Evolutionary conservation across 768 basidiomycete species (phyloP), one percentile per base, ranked within the genome.

Genomic region (Lactarius hengduanensis): DNA sequence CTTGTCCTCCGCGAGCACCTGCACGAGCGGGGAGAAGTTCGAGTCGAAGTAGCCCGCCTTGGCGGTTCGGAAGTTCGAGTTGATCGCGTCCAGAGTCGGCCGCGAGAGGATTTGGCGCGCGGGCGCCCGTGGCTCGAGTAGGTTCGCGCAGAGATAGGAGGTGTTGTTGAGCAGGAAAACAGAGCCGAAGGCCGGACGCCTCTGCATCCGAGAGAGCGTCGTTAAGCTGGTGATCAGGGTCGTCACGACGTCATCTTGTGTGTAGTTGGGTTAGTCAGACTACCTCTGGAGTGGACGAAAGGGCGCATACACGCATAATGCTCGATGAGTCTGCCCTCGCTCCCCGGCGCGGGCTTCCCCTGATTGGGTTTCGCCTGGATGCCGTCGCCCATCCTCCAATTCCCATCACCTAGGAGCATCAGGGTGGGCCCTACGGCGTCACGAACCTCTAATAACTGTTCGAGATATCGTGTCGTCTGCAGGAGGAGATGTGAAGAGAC

Each of bases 331-430:
- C 81, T 77, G 45, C 76, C 77, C 71, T 88, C 86, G 63, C 86
- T 87, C 11, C 80, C 80, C 36, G 86, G 87, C 4, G 78, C 79
- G 1, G 77, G 69, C 62, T 84, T 83, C 20, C 61, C 68, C 43
- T 61, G 57, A 8, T 75, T 68, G 2, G 73, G 74, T 70, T 84
- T 85, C 7, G 89, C 85, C 70, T 82, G 81, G 26, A 90, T 81
- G 6, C 91, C 91, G 67, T 91, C 91, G 4, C 92, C 92, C 92
- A 94, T 94, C 76, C 86, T 91, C 92, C 92, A 94, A 70, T 94
- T 94, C 11, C 92, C 92, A 66, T 94, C 92, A 0, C 92, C 92
- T 0, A 94, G 82, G 2, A 86, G 83, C 47, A 85, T 74, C 43
- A 94, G 77, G 0, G 87, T 86, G 1, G 89, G 79, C 1, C 83